Conservation (phyloP, 495 filamentous ascomycete species). For the Hypoxylon fragiforme region DNA sequence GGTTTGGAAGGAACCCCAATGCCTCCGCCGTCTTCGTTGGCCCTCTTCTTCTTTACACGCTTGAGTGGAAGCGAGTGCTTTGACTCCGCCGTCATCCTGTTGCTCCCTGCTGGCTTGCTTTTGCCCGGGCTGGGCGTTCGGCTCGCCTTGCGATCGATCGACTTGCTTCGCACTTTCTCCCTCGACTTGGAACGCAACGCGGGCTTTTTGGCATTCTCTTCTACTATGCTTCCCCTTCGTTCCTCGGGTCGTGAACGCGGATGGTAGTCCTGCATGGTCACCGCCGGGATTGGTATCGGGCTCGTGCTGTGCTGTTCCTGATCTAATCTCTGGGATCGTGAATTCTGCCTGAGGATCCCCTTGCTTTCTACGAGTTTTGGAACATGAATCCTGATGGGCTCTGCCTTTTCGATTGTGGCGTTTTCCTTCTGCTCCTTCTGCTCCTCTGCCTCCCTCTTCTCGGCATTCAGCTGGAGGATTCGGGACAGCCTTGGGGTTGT, state of each 20-base stretch:
- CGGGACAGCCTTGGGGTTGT: conserved; percentile 12
- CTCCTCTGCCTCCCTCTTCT: not conserved
- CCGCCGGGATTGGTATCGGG: not conserved
- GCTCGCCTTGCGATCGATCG: conserved; percentile 12
- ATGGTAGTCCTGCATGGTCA: conserved; percentile 5
- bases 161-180: conserved; percentile 20
- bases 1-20: conserved; percentile 19
- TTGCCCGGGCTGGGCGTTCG: conserved; percentile 22
- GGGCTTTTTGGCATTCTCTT: conserved; percentile 25
- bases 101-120: not conserved
- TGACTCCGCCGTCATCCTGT: conserved; percentile 9
- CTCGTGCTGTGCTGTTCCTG: conserved; percentile 3
- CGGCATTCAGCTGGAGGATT: conserved; percentile 14
- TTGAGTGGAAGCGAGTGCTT: conserved; percentile 21
- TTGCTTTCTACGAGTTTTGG: not conserved
- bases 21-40: conserved; percentile 24
- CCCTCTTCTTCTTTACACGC: conserved; percentile 15
- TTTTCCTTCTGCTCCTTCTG: conserved; percentile 4
- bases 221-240: conserved; percentile 16
- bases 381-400: too few relatives aligned
- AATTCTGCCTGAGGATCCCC: not conserved
- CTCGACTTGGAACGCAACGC: conserved; percentile 26
- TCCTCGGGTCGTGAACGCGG: conserved; percentile 7
- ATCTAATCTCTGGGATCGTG: conserved; percentile 2
- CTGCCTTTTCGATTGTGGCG: not conserved